These are phyloP conservation scores for Phanerochaete carnosa DNA, from an alignment of 768 basidiomycete species.

Conservation along the genomic window DNA sequence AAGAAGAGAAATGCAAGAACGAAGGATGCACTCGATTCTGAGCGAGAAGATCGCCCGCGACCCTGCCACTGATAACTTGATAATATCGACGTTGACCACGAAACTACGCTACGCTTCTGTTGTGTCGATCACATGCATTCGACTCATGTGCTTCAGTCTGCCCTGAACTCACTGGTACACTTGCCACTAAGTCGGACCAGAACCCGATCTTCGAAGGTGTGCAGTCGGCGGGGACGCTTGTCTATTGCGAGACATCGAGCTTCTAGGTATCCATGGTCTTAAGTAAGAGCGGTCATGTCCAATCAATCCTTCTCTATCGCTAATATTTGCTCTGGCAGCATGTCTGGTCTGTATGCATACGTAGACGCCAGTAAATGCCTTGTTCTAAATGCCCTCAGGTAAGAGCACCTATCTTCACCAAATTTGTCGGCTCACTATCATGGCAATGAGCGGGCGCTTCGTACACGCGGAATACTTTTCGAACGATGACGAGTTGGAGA, in stretches of 20 bases:
- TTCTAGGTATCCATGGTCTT: conserved; percentile 91
- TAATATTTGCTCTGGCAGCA: conserved; percentile 38
- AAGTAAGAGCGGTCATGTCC: conserved; percentile 49
- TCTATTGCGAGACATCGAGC: conserved; percentile 76
- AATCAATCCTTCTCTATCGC: neutral
- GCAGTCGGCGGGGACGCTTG: conserved; percentile 62
- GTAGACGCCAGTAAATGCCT: neutral
- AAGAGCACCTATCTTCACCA: conserved; percentile 95
- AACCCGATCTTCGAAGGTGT: conserved; percentile 85
- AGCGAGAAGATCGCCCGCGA: conserved; percentile 85
- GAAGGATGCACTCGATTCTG: conserved; percentile 84
- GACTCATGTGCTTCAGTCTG: conserved; percentile 52
- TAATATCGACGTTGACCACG: conserved; percentile 61
- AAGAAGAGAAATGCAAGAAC: conserved; percentile 87
- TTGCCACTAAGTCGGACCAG: conserved; percentile 85
- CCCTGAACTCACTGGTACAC: conserved; percentile 86
- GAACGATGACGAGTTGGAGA: conserved; percentile 92
- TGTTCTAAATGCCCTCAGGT: conserved; percentile 37
- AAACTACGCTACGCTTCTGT: conserved; percentile 40
- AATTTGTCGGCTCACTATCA: conserved; percentile 74
- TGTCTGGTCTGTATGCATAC: conserved; percentile 45
- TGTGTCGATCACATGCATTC: neutral
- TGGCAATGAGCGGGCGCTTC: conserved; percentile 90
- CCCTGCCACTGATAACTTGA: conserved; percentile 66
- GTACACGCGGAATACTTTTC: conserved; percentile 94